Conservation (phyloP, 805 yeast species). For the Nakazawaea holstii region DNA sequence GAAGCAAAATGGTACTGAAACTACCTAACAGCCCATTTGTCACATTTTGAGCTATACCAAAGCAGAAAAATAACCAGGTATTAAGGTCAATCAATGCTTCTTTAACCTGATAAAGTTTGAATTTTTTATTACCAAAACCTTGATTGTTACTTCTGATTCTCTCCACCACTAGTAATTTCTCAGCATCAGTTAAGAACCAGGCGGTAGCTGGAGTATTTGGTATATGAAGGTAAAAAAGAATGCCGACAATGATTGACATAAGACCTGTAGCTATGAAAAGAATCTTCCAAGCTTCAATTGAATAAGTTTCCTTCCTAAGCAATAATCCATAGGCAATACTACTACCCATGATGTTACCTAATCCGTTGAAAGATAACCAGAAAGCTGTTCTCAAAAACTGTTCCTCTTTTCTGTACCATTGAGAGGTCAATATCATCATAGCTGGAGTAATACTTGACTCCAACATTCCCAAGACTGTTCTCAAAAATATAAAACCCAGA, state of each 20-base stretch:
- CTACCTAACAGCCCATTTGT: conserved; percentile 54
- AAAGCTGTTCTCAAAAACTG: conserved; percentile 34
- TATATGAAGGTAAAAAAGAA: conserved; percentile 39
- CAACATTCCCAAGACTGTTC: conserved; percentile 43
- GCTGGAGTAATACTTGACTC: conserved; percentile 48
- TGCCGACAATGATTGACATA: conserved; percentile 48
- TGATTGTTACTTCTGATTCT: conserved; percentile 50
- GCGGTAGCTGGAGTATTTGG: conserved; percentile 33
- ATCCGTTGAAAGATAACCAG: conserved; percentile 36
- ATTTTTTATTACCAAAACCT: conserved; percentile 50
- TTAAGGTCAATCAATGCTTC: conserved; percentile 47
- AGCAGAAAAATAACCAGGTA: conserved; percentile 39
- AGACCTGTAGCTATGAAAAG: conserved; percentile 56
- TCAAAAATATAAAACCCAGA: conserved; percentile 36
- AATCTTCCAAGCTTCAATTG: conserved; percentile 52
- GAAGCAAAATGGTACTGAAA: conserved; percentile 36
- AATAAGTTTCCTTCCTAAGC: conserved; percentile 29
- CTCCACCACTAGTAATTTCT: conserved; percentile 40
- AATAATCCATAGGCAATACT: conserved; percentile 48
- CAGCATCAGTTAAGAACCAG: conserved; percentile 32
- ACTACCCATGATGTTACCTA: conserved; percentile 39
- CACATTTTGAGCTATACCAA: conserved; percentile 39
- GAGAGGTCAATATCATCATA: conserved; percentile 45
- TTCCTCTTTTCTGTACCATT: conserved; percentile 46
- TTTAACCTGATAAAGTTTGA: conserved; percentile 48